phyloP scores from a whole-genome alignment of 345 rosid genomes.

The Alliaria petiolata region DNA sequence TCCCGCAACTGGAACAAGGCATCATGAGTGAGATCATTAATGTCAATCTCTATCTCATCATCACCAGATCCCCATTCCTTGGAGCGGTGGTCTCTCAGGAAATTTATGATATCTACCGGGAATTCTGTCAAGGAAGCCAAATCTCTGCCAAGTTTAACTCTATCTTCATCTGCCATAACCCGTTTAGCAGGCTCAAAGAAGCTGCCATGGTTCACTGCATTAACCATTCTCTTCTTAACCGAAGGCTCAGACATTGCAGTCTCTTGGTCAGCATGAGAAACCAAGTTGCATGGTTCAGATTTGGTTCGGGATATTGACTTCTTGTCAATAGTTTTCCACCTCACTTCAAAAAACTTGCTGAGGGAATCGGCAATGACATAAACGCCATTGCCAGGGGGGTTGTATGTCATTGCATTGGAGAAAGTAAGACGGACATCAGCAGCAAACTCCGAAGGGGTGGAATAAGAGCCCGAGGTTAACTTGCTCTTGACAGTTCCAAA shows the following conservation, averaged over 20 bases:
- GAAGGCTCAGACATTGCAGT: conserved; percentile 42
- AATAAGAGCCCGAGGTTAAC: conserved; percentile 63
- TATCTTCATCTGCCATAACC: conserved; percentile 90
- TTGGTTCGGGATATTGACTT: conserved; percentile 50
- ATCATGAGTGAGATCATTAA: conserved; percentile 64
- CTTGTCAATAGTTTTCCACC: conserved; percentile 62
- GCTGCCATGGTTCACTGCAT: conserved; percentile 45
- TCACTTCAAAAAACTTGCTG: conserved; percentile 63
- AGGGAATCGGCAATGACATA: conserved; percentile 64
- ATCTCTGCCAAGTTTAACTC: conserved; percentile 76
- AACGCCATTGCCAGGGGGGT: conserved; percentile 82
- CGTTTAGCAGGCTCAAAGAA: conserved; percentile 71
- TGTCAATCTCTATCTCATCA: conserved; percentile 93
- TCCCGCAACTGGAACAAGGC: conserved; percentile 61
- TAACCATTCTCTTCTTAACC: conserved; percentile 55
- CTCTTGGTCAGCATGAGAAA: conserved; percentile 39
- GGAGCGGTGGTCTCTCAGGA: conserved; percentile 67
- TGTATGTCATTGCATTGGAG: conserved; percentile 81
- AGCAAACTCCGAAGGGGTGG: conserved; percentile 71
- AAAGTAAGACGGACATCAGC: conserved; percentile 97
- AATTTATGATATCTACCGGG: conserved; percentile 68
- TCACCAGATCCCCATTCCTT: conserved; percentile 68
- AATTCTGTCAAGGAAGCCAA: conserved; percentile 56
- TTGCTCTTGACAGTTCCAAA: conserved; percentile 77
- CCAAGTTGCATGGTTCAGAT: conserved; percentile 40